Evolutionary conservation across 192 early-diverging fungal species (phyloP), one percentile per base, ranked within the genome.

Genomic region (Mortierella antarctica): DNA sequence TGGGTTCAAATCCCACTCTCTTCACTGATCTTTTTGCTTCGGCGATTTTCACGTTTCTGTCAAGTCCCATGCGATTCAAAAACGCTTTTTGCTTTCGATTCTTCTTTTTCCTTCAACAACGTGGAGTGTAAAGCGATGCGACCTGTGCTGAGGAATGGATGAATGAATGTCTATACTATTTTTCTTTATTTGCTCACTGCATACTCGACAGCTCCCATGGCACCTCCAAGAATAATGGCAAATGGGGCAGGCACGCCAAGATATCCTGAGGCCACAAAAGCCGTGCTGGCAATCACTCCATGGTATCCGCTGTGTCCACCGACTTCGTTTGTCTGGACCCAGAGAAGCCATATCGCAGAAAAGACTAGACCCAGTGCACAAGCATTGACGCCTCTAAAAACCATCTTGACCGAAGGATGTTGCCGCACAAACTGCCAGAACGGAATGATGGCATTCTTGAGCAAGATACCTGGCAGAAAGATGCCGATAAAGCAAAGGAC

Each of bases 361-460:
- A 87, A 88, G 15, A 91, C 83, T 7, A 93, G 65, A 7, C 92
- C 92, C 46, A 90, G 76, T 0, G 92, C 91, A 48, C 86, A 86
- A 41, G 90, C 88, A 68, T 91, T 91, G 23, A 91, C 74, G 9
- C 92, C 92, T 45, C 83, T 67, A 59, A 92, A 91, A 44, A 89
- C 53, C 31, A 57, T 69, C 42, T 86, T 77, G n/a, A 90, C 73
- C 0, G 64, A 57, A 6, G 64, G 42, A 13, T 86, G 62, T 12
- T 77, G 67, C 11, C 91, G 84, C 21, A 83, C 75, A 52, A 67
- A 71, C 9, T 82, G 82, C 92, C 92, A 93, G n/a, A 90, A 75
- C 13, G 92, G 91, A 39, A 93, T 73, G 23, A 90, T 59, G 0
- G 82, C 89, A 31, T 88, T 83, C 63, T 87, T 88, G 67, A 92